These are phyloP conservation scores for Nissolia schottii DNA, from an alignment of 306 rosid species.

Conservation along the genomic window DNA sequence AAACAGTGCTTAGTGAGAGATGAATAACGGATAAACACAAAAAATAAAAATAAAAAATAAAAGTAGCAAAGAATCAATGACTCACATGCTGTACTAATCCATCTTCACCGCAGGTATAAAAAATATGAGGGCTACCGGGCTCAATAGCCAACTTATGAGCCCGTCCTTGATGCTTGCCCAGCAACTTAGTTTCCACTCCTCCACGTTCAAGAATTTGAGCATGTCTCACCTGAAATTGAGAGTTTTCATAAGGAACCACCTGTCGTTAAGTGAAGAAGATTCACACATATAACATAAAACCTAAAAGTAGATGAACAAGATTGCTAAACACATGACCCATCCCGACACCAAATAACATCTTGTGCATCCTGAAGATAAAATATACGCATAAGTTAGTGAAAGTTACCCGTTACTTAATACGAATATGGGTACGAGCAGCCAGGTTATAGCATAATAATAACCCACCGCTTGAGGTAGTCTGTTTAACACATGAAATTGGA, in stretches of 20 bases:
- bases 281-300: neutral
- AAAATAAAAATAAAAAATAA: neutral
- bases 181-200: conserved; percentile 44
- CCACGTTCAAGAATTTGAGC: conserved; percentile 60
- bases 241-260: conserved; percentile 10
- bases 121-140: conserved; percentile 92
- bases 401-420: neutral
- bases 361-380: neutral
- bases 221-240: conserved; percentile 73
- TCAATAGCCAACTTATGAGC: conserved; percentile 96
- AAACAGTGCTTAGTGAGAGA: conserved; percentile 26
- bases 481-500: neutral
- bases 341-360: neutral
- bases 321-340: neutral
- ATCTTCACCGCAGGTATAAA: conserved; percentile 95
- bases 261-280: conserved; percentile 10
- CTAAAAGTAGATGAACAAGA: neutral
- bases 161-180: conserved; percentile 66
- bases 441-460: neutral
- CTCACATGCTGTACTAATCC: conserved; percentile 93
- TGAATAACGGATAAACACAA: neutral
- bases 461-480: neutral
- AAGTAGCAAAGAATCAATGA: conserved; percentile 20
- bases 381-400: neutral
- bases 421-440: neutral